phyloP scores from a whole-genome alignment of 139 green algal genomes.

The Chlorokybus atmophyticus region DNA sequence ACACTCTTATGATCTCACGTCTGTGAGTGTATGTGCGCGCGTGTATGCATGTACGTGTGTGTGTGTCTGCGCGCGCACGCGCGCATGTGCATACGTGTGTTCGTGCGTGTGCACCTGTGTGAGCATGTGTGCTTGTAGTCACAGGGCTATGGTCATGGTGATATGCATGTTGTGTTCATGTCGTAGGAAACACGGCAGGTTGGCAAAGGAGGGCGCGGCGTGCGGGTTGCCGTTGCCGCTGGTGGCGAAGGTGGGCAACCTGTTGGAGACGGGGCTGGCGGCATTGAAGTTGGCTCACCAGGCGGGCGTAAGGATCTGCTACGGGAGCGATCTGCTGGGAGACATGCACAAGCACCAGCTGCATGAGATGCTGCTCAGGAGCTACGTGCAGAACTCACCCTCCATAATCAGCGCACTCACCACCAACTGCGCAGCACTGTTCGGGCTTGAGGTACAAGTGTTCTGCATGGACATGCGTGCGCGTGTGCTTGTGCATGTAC shows the following conservation, averaged over 20 bases:
- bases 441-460: neutral
- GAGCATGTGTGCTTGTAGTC: too few species aligned
- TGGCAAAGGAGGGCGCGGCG: neutral
- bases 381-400: neutral
- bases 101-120: too few species aligned
- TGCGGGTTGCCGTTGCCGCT: constrained; percentile 37
- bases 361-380: neutral
- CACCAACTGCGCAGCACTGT: neutral
- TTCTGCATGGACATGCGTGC: too few species aligned
- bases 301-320: constrained; percentile 32
- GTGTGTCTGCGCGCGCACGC: too few species aligned
- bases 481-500: too few species aligned
- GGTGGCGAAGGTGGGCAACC: constrained; percentile 38
- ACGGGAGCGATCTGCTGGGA: constrained; percentile 44
- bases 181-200: too few species aligned
- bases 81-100: too few species aligned
- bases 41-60: too few species aligned
- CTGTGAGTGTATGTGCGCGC: too few species aligned
- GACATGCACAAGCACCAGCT: constrained; percentile 38
- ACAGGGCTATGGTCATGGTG: too few species aligned
- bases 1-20: too few species aligned
- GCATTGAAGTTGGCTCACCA: constrained; percentile 21
- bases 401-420: neutral
- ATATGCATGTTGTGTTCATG: too few species aligned
- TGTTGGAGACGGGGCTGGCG: constrained; percentile 32